Base-by-base conservation (phyloP, 176 grass and related monocot species). In the Rhynchospora tenuis region DNA sequence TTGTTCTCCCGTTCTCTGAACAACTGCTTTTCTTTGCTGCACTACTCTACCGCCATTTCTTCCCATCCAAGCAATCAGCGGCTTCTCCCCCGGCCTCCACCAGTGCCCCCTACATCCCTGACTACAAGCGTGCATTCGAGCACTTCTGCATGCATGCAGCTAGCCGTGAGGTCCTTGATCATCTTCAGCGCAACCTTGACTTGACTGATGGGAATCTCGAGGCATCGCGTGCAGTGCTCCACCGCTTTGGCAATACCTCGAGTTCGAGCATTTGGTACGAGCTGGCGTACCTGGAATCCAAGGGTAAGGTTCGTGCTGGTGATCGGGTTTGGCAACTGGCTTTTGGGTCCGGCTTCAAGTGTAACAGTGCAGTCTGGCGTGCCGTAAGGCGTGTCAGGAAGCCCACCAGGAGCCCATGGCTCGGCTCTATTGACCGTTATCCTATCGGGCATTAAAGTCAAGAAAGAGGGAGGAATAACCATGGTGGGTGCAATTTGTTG, bases 251-350 rank as follows among this genome's bases (percentile, higher is more conserved):
- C 52, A 99, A 99, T 88, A 99, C 93, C 9, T 95, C 93, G 0
- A 93, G 91, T 89, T 95, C 93, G 82, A 95, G 96, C 89, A 95
- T 99, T 85, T 99, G 96, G 96, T 99, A 99, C 79, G 88, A 99
- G 88, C 88, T 99, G 16, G 93, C 93, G 0, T 99, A 99, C 86
- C 86, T 95, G 20, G 96, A 99, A 83, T 88, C 96, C 69, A 99
- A 95, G 84, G 91, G 96, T 9, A 90, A 87, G 51, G 93, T 99
- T 62, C 89, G 88, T 73, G 17, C 89, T 50, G 96, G 96, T 44
- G 96, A 99, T 90, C 96, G 96, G 70, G 91, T 99, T 10, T 99
- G 96, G 96, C 96, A 99, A 89, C 88, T 99, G 80, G 96, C 96
- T 3, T 99, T 99, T 84, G 96, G 96, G 5, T 99, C 96, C 0